Evolutionary conservation across 1,284 basidiomycete genomes (phyloP).

Genomic region (Naganishia cerealis): DNA sequence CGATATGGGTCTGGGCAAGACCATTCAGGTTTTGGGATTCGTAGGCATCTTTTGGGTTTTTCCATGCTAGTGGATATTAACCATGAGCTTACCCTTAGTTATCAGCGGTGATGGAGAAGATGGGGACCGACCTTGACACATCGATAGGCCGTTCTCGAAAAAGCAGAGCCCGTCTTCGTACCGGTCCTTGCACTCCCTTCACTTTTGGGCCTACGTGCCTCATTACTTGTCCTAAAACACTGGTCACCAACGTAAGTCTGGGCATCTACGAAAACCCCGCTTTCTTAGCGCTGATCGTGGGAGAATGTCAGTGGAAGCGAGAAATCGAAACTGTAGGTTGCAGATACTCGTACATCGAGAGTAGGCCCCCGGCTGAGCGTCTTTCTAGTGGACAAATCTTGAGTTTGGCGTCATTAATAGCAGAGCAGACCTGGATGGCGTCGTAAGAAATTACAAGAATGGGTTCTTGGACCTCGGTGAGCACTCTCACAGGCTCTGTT

Average conservation of each 20-base stretch:
- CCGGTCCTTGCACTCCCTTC: slow-evolving; percentile 34
- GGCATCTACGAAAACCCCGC: not conserved
- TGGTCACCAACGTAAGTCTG: slow-evolving; percentile 52
- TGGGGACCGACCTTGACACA: slow-evolving; percentile 48
- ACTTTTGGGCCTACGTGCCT: slow-evolving; percentile 44
- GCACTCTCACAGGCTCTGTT: slow-evolving; percentile 23
- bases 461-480: slow-evolving; percentile 46
- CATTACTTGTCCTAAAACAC: slow-evolving; percentile 52
- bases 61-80: not conserved
- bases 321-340: slow-evolving; percentile 54
- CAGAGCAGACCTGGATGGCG: not conserved
- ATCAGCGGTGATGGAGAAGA: slow-evolving; percentile 58
- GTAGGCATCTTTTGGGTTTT: slow-evolving; percentile 34
- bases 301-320: slow-evolving; percentile 49
- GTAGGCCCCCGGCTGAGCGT: not conserved
- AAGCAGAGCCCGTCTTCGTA: slow-evolving; percentile 21
- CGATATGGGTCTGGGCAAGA: slow-evolving; percentile 59
- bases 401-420: slow-evolving; percentile 40
- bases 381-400: slow-evolving; percentile 50
- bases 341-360: not conserved
- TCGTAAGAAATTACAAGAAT: slow-evolving; percentile 33
- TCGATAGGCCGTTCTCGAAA: slow-evolving; percentile 41
- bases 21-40: slow-evolving; percentile 53
- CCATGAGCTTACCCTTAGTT: slow-evolving; percentile 43
- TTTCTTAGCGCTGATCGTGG: not conserved